phyloP scores from a whole-genome alignment of 73 alveolate genomes.

The Paramecium biaurelia region DNA sequence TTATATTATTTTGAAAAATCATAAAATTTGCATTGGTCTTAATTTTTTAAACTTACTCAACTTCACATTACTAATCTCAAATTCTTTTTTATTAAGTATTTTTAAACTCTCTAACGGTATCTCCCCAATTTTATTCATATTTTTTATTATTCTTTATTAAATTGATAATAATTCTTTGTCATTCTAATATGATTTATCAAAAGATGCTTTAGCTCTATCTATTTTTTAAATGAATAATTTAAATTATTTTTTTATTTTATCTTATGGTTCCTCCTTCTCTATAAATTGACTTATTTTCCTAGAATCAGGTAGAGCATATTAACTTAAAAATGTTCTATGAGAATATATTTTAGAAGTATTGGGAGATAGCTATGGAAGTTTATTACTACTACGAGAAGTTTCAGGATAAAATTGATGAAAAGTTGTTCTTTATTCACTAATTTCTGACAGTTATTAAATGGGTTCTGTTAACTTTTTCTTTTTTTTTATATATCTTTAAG shows the following conservation, averaged over 20 bases:
- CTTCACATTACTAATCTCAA: not conserved
- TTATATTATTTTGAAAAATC: not conserved
- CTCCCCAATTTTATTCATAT: conserved; percentile 39
- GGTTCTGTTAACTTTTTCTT: not conserved
- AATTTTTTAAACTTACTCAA: not conserved
- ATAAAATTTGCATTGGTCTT: conserved; percentile 8
- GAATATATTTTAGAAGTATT: not conserved
- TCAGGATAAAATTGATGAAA: conserved; percentile 14
- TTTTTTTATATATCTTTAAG: not conserved
- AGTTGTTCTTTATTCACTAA: not conserved
- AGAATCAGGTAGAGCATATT: not conserved
- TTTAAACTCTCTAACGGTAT: conserved; percentile 1
- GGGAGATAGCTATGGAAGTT: conserved; percentile 22
- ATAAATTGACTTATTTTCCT: not conserved
- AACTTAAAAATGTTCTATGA: not conserved
- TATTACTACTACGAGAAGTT: not conserved
- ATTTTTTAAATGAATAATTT: not conserved
- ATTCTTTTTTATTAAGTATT: not conserved
- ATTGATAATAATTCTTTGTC: not conserved
- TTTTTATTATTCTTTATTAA: conserved; percentile 8
- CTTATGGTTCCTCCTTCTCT: not conserved
- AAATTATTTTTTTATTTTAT: not conserved
- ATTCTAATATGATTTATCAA: not conserved
- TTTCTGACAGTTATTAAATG: not conserved
- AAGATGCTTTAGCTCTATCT: not conserved